These are phyloP conservation scores for Aspergillus steynii DNA, from an alignment of 495 filamentous ascomycete species.

Conservation along the genomic window DNA sequence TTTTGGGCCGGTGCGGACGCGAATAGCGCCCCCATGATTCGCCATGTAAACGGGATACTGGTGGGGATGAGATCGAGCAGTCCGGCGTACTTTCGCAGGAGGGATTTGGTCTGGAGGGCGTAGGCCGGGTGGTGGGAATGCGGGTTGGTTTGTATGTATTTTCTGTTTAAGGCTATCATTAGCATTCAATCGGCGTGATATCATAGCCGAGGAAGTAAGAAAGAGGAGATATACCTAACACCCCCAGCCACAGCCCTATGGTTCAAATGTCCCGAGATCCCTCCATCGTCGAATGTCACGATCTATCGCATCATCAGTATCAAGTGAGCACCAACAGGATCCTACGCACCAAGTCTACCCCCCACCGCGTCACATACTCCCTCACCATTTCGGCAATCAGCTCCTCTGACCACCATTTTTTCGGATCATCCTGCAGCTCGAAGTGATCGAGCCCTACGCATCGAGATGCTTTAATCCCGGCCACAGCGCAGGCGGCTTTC, in stretches of 20 bases:
- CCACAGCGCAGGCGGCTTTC: constrained; percentile 10
- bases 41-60: constrained; percentile 9
- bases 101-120: constrained; percentile 9
- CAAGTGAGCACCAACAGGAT: no score
- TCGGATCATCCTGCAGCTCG: constrained; percentile 14
- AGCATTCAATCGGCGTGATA: background rate
- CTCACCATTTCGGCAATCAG: constrained; percentile 10
- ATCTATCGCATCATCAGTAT: background rate
- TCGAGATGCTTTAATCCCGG: constrained; percentile 6
- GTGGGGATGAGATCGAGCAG: constrained; percentile 8
- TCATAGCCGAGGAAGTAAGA: background rate
- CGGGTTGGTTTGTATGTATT: constrained; percentile 1
- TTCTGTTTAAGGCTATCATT: background rate
- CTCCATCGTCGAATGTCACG: constrained; percentile 12
- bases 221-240: constrained; percentile 1
- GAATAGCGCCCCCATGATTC: constrained; percentile 7
- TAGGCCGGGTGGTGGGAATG: constrained; percentile 3
- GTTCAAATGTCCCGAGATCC: constrained; percentile 14
- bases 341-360: constrained; percentile 7
- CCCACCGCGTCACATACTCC: constrained; percentile 9
- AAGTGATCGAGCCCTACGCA: constrained; percentile 11
- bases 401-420: constrained; percentile 14
- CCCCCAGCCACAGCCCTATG: constrained; percentile 11
- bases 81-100: constrained; percentile 11
- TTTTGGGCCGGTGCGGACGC: background rate